Base-by-base conservation (phyloP, 768 basidiomycete genomes). In the Suillus cothurnatus region DNA sequence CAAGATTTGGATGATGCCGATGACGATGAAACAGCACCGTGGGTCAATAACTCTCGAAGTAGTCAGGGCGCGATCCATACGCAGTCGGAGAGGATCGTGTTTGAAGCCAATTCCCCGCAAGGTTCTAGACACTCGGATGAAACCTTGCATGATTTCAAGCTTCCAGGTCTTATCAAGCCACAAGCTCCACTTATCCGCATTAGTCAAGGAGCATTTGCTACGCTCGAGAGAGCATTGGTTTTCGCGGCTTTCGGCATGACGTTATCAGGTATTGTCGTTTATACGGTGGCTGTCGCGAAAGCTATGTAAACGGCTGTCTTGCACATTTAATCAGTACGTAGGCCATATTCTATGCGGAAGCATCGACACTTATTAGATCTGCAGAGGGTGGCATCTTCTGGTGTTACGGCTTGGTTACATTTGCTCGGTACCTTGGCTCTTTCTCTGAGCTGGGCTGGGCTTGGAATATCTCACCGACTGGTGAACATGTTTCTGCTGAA, bases 351-450 rank as follows among this genome's bases (percentile, higher is more conserved):
- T 38, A 0, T 6, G 28, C n/a, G 21, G 2, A 41, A 11, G 26
- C 11, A n/a, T 21, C 7, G 19, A 53, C 14, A 4, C 64, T 69
- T 26, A 69, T 28, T 52, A 26, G 21, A 26, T 12, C 41, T 55
- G 14, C 73, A 94, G 93, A 94, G 85, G 94, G 95, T 26, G 87
- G 85, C 38, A 94, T 97, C 68, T 99, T 99, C 79, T 94, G 94
- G 88, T 87, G 85, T 64, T 98, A 94, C 76, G 97, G 96, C 8
- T 77, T 98, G 6, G 75, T 93, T 59, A 88, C 92, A 0, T 99
- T 97, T 74, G 92, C 88, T n/a, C 91, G 97, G n/a, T 99, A 93
- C 80, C 86, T 97, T 57, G 96, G 96, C 32, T 87, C 93, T 6
- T 95, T 89, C 75, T 85, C 93, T 28, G 88, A 93, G 58, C 77